Evolutionary conservation across 257 asterid species (phyloP).

Genomic region (Ocimum tenuiflorum): DNA sequence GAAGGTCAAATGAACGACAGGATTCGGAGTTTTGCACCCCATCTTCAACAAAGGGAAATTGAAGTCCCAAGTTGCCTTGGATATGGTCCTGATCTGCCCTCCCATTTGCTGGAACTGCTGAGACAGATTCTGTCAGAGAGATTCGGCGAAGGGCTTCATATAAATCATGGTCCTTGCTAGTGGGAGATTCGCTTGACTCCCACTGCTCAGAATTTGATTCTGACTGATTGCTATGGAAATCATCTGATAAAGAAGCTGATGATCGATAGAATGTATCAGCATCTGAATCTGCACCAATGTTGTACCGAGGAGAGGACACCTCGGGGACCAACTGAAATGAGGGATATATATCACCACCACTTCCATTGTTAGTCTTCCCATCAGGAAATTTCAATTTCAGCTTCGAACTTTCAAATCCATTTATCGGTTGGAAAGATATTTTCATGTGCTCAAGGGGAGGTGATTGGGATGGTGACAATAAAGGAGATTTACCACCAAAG

Average conservation of each 20-base stretch:
- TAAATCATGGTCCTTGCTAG: constrained; percentile 51
- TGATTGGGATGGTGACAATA: constrained; percentile 64
- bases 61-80: constrained; percentile 26
- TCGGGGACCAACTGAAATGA: constrained; percentile 97
- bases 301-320: constrained; percentile 36
- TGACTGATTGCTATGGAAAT: constrained; percentile 56
- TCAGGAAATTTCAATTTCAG: constrained; percentile 71
- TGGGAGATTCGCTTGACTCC: constrained; percentile 71
- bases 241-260: constrained; percentile 66
- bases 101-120: constrained; percentile 36
- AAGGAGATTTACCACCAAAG: constrained; percentile 42
- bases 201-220: constrained; percentile 81
- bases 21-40: constrained; percentile 41
- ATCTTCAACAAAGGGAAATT: constrained; percentile 30
- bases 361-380: constrained; percentile 37
- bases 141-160: constrained; percentile 57
- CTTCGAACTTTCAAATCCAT: constrained; percentile 57
- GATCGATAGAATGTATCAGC: constrained; percentile 83
- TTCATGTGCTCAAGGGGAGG: constrained; percentile 96
- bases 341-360: constrained; percentile 52
- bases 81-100: constrained; percentile 29
- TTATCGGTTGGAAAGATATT: constrained; percentile 78
- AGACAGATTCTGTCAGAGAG: constrained; percentile 57
- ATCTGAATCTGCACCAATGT: constrained; percentile 68
- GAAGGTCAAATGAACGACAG: constrained; percentile 48